Evolutionary conservation across 1,139 yeast species (phyloP).

Genomic region (Hanseniaspora sp.): DNA sequence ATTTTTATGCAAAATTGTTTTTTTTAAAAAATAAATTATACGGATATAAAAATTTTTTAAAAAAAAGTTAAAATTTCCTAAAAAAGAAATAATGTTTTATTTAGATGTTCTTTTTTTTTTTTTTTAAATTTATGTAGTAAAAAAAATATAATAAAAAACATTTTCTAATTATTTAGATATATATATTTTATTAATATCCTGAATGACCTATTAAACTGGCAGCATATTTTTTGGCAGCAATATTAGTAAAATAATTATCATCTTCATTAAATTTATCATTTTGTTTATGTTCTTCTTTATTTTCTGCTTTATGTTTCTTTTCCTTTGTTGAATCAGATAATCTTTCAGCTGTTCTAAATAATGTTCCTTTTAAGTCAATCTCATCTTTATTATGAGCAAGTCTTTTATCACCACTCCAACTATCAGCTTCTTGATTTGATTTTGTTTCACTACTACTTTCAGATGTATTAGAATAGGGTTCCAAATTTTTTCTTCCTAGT

Average conservation of each 20-base stretch:
- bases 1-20: no score
- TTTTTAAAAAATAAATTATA: no score
- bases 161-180: not conserved
- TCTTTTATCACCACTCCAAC: slow-evolving; percentile 16
- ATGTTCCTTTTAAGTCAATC: slow-evolving; percentile 2
- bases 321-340: not conserved
- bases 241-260: slow-evolving; percentile 7
- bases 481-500: slow-evolving; percentile 38
- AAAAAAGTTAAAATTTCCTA: not conserved
- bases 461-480: not conserved
- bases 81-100: not conserved
- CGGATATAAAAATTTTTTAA: not conserved
- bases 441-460: not conserved
- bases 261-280: slow-evolving; percentile 4
- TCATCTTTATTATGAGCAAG: not conserved
- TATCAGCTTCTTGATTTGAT: slow-evolving; percentile 5
- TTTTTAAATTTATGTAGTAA: not conserved
- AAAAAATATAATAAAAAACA: not conserved
- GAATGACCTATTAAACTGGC: slow-evolving; percentile 14
- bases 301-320: not conserved
- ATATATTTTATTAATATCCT: not conserved
- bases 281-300: slow-evolving; percentile 8
- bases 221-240: slow-evolving; percentile 9
- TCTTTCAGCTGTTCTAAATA: not conserved
- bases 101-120: no score